These are phyloP conservation scores for Trifolium pratense DNA, from an alignment of 306 rosid genomes.

Conservation along the genomic window DNA sequence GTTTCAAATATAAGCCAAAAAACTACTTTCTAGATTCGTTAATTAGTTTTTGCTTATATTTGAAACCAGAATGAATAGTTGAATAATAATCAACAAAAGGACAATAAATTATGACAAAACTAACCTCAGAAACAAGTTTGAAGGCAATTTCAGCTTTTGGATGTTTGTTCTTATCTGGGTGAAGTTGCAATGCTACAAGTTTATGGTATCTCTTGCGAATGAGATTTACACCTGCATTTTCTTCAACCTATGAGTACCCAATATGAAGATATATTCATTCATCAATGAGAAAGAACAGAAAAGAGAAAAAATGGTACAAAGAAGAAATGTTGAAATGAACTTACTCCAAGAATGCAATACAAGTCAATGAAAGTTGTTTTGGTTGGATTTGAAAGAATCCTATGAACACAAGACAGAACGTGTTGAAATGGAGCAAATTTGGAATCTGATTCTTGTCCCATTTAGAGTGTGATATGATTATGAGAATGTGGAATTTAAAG, in stretches of 20 bases:
- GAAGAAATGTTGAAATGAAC: conserved; percentile 39
- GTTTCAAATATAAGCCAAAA: no score
- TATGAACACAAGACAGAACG: conserved; percentile 65
- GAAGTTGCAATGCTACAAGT: conserved; percentile 91
- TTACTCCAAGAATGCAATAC: conserved; percentile 90
- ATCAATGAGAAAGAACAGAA: conserved; percentile 33
- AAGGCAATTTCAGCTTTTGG: conserved; percentile 92
- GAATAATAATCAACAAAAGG: no score
- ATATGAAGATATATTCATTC: conserved; percentile 18
- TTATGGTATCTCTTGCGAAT: conserved; percentile 81
- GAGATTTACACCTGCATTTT: conserved; percentile 66
- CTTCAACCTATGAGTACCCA: conserved; percentile 73
- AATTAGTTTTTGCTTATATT: no score
- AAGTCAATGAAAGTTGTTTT: conserved; percentile 67
- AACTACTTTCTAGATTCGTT: no score
- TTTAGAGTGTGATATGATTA: conserved; percentile 36
- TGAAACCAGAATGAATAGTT: no score
- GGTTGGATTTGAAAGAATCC: conserved; percentile 43
- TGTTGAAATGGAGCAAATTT: conserved; percentile 81
- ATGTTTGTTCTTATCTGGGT: conserved; percentile 94
- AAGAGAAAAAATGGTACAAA: not conserved
- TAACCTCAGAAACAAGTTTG: conserved; percentile 95
- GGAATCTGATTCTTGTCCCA: conserved; percentile 73
- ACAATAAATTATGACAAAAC: conserved; percentile 35
- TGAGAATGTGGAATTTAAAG: conserved; percentile 27